Percentiles rank a stretch among this genome's conserved stretches.
phyloP scores from a whole-genome alignment of 495 filamentous ascomycete genomes.

The Polyplosphaeria fusca region DNA sequence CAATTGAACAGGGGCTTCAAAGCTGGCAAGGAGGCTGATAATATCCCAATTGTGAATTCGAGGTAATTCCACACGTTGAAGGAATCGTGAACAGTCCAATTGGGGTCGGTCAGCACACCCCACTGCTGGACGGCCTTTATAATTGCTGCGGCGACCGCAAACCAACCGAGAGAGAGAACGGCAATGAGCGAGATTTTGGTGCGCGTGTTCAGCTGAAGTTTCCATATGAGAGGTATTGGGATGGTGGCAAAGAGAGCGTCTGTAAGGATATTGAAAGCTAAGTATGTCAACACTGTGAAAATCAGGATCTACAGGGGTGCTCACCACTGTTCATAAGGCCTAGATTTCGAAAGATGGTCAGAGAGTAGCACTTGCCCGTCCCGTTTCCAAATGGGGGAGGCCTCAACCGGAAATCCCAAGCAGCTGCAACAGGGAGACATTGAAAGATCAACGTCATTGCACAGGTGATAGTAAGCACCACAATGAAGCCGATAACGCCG shows the following conservation, averaged over 20 bases:
- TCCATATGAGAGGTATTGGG: slow-evolving; percentile 36
- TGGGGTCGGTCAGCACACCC: slow-evolving; percentile 26
- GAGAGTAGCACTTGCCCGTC: slow-evolving; percentile 34
- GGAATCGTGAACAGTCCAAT: slow-evolving; percentile 33
- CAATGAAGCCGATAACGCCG: slow-evolving; percentile 35
- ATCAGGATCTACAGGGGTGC: too few relatives aligned
- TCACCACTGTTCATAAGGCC: slow-evolving; percentile 36
- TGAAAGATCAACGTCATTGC: slow-evolving; percentile 36
- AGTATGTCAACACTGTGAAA: neutral
- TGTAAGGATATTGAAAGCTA: slow-evolving; percentile 38
- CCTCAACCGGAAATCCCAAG: slow-evolving; percentile 28
- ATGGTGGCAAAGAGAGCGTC: slow-evolving; percentile 38
- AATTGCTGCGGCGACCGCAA: slow-evolving; percentile 38
- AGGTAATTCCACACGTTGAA: slow-evolving; percentile 39
- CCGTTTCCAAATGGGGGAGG: slow-evolving; percentile 31
- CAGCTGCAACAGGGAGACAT: slow-evolving; percentile 34
- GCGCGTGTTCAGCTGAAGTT: slow-evolving; percentile 36
- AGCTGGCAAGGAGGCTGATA: slow-evolving; percentile 35
- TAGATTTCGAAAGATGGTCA: slow-evolving; percentile 30
- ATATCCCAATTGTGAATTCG: slow-evolving; percentile 35
- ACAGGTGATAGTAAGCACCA: slow-evolving; percentile 32
- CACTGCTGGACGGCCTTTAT: slow-evolving; percentile 37
- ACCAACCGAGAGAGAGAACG: slow-evolving; percentile 36
- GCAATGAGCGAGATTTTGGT: slow-evolving; percentile 36
- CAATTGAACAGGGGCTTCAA: slow-evolving; percentile 39